Percentiles rank a stretch among this genome's conserved stretches.
Conservation (phyloP, 2,329 filamentous ascomycete genomes). For the Davidsoniella neocaledoniae region DNA sequence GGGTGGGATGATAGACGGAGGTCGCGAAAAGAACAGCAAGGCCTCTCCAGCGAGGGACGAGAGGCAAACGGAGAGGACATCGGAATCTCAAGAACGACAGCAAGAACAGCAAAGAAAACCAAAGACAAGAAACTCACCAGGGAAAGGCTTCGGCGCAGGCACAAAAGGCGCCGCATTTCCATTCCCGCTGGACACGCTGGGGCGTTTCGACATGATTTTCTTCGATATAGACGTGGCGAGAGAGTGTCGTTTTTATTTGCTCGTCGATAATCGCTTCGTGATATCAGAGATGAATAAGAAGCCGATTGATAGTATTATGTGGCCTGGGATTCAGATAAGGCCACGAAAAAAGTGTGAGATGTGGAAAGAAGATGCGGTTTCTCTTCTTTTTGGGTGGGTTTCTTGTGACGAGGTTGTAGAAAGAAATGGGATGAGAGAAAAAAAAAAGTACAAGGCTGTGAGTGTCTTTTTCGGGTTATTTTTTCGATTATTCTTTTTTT, state of each 20-base stretch:
- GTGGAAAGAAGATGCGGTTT: too few species aligned
- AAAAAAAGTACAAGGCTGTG: background rate
- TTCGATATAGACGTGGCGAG: background rate
- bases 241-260: too few species aligned
- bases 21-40: background rate
- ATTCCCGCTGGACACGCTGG: slow-evolving; percentile 27
- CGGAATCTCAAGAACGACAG: background rate
- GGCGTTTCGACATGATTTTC: slow-evolving; percentile 46
- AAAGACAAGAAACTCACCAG: slow-evolving; percentile 17
- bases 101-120: background rate
- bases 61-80: background rate
- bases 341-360: background rate
- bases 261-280: too few species aligned
- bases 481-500: background rate
- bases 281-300: background rate
- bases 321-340: background rate
- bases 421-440: background rate
- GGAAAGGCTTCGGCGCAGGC: slow-evolving; percentile 4
- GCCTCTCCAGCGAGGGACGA: background rate
- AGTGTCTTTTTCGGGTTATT: background rate
- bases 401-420: too few species aligned
- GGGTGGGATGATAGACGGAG: background rate
- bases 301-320: too few species aligned
- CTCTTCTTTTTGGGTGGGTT: too few species aligned
- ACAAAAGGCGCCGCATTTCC: slow-evolving; percentile 21